Conservation (phyloP, 768 basidiomycete genomes). For the Cyclocybe cylindracea region DNA sequence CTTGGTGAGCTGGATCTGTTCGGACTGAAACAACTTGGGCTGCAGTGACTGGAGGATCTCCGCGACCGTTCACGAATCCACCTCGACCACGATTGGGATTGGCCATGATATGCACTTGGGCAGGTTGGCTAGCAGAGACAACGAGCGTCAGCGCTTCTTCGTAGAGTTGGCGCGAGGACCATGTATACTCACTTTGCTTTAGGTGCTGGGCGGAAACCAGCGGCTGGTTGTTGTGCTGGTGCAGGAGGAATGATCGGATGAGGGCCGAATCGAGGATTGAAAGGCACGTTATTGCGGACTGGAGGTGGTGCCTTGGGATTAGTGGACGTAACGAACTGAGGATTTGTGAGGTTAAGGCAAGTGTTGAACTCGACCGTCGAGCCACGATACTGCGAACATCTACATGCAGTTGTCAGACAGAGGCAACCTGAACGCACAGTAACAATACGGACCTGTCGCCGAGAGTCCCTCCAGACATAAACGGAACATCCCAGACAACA, state of each 20-base stretch:
- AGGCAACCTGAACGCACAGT: neutral
- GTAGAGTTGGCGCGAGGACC: slow-evolving; percentile 1
- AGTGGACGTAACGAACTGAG: slow-evolving; percentile 82
- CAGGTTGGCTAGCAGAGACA: slow-evolving; percentile 22
- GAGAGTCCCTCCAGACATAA: slow-evolving; percentile 90
- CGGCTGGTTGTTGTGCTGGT: slow-evolving; percentile 52
- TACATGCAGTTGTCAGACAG: neutral
- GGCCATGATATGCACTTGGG: slow-evolving; percentile 69
- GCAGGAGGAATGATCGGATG: slow-evolving; percentile 58
- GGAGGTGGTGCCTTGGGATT: slow-evolving; percentile 58
- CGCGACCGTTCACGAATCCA: slow-evolving; percentile 32
- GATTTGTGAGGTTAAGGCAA: slow-evolving; percentile 85
- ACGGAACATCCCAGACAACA: slow-evolving; percentile 93
- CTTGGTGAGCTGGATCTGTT: neutral
- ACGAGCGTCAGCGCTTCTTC: neutral
- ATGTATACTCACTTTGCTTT: slow-evolving; percentile 30
- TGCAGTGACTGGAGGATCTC: slow-evolving; percentile 23
- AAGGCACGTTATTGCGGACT: slow-evolving; percentile 47
- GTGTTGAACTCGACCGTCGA: slow-evolving; percentile 84
- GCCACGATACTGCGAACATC: slow-evolving; percentile 67
- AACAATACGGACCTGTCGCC: slow-evolving; percentile 65
- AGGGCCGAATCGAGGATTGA: slow-evolving; percentile 70
- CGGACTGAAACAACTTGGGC: slow-evolving; percentile 6
- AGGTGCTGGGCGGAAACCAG: slow-evolving; percentile 67
- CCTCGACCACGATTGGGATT: slow-evolving; percentile 64